Base-by-base conservation (phyloP, 2,329 filamentous ascomycete genomes). In the Trichoderma sp. region DNA sequence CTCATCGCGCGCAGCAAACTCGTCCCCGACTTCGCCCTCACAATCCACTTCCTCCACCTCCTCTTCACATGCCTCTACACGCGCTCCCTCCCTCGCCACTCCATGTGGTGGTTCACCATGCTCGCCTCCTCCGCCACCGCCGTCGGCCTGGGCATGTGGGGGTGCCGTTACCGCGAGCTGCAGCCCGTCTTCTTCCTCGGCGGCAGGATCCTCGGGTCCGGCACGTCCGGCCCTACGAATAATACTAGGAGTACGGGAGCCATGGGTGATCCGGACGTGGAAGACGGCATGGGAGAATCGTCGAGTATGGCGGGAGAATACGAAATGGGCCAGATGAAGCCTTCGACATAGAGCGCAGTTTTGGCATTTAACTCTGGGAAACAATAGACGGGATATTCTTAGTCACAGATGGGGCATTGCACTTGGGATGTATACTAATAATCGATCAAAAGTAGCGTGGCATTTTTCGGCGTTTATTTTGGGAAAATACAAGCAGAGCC, bases 11-110 rank as follows among this genome's bases (percentile, higher is more conserved):
- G 96, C 71, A 96, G 92, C 59, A 98, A 98, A 80, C 91, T 98
- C 71, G 92, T 98, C 62, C 93, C 93, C 73, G 96, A 99, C 81
- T 99, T 98, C 79, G 92, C 93, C 37, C 83, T 97, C 29, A 97
- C 95, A 2, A 87, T 97, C 21, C 93, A 97, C 82, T 87, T 92
- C 78, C 83, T 97, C 53, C 92, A 97, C 78, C 87, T 97, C 65
- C 72, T 96, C 75, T 80, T 93, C 75, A 92, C 92, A 33, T 90
- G 89, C 24, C 79, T 97, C 40, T 97, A 97, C 80, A 91, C 92
- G 3, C 89, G 89, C 75, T 86, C 88, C 11, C 78, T 98, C 33
- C 96, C 96, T 1, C 85, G 86, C 11, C 90, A 95, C 78, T 81
- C 89, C 72, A 91, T 96, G 75, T 99, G 96, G 96, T 99, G 96